Evolutionary conservation across 2,329 filamentous ascomycete species (phyloP).

Genomic region (Nothomitra cinnamomea): DNA sequence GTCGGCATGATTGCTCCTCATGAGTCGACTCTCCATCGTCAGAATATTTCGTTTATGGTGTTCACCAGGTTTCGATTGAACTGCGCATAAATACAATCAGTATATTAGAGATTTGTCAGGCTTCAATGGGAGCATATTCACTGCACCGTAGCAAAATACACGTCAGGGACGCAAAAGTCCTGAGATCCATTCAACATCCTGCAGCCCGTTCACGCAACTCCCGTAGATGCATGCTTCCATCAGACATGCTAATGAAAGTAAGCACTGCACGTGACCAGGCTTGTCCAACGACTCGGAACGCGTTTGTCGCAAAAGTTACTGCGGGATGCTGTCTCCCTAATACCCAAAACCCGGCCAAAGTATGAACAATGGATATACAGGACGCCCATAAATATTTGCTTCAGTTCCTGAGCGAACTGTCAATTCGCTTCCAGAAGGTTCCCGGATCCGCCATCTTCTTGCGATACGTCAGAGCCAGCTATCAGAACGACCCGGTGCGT

Average conservation of each 20-base stretch:
- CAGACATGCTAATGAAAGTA: too few relatives aligned
- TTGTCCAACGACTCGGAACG: too few relatives aligned
- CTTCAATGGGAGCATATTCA: not conserved
- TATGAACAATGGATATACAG: constrained; percentile 35
- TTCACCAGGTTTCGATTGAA: not conserved
- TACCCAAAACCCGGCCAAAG: too few relatives aligned
- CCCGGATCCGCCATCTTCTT: constrained; percentile 88
- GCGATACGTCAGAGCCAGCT: constrained; percentile 90
- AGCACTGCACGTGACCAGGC: too few relatives aligned
- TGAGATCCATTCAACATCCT: too few relatives aligned
- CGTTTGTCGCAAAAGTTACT: too few relatives aligned
- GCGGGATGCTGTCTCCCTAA: too few relatives aligned
- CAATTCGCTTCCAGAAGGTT: constrained; percentile 65
- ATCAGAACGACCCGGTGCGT: constrained; percentile 90
- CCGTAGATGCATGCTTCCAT: too few relatives aligned
- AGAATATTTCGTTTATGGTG: not conserved
- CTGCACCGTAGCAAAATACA: too few relatives aligned
- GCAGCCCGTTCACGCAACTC: too few relatives aligned
- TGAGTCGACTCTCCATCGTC: constrained; percentile 1
- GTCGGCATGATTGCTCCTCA: constrained; percentile 1
- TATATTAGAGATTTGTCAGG: not conserved
- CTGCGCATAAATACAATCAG: not conserved
- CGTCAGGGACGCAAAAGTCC: too few relatives aligned
- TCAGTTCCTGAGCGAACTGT: constrained; percentile 36
- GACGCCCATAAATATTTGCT: constrained; percentile 35